A percentile compares a stretch with the other conserved stretches of the same genome.
Conservation (phyloP, 129 eudicot species). For the Escallonia rubra region DNA sequence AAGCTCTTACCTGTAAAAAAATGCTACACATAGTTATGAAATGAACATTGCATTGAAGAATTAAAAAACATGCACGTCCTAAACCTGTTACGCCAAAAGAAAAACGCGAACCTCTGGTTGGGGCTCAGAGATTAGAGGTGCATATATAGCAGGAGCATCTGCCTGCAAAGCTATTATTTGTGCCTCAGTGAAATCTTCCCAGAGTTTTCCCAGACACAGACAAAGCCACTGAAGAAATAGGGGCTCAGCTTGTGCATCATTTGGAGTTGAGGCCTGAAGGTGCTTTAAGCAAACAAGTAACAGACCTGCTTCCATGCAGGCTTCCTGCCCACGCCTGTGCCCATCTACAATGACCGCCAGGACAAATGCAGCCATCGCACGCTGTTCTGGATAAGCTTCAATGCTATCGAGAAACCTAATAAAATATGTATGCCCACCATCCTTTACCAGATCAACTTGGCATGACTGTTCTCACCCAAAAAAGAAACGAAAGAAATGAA, state of each 20-base stretch:
- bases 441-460: constrained; percentile 95
- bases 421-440: constrained; percentile 88
- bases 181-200: constrained; percentile 98
- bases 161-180: constrained; percentile 82
- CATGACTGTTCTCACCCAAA: constrained; percentile 58
- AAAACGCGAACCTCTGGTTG: constrained; percentile 72
- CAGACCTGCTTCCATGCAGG: constrained; percentile 79
- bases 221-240: constrained; percentile 91
- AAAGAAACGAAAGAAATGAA: neutral
- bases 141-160: constrained; percentile 58
- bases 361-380: constrained; percentile 99
- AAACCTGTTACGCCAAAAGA: neutral
- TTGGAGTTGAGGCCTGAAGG: constrained; percentile 60
- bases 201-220: constrained; percentile 85
- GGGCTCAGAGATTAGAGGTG: constrained; percentile 72
- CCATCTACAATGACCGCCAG: constrained; percentile 97
- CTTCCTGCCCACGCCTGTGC: constrained; percentile 91
- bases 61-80: neutral
- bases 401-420: constrained; percentile 84
- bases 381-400: constrained; percentile 96
- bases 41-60: neutral
- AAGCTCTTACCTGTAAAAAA: constrained; percentile 80
- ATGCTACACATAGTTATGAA: neutral
- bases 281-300: constrained; percentile 79
- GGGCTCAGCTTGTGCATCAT: constrained; percentile 84